Evolutionary conservation across 306 rosid species (phyloP), one percentile per base, ranked within the genome.

Genomic region (Rosa lucieae): DNA sequence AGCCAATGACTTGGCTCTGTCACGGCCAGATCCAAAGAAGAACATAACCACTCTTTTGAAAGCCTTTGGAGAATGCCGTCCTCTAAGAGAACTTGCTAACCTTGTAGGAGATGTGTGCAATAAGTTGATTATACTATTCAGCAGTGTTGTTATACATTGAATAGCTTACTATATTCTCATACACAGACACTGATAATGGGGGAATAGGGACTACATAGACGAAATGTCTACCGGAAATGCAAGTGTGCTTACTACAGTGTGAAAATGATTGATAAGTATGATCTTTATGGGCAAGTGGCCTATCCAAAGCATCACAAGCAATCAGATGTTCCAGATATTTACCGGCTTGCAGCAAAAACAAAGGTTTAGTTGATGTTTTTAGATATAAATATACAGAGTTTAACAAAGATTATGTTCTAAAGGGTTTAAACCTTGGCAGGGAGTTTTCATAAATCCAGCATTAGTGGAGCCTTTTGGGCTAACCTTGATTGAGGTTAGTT

Each of bases 401-500:
- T 21, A 13, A 58, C 68, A 11, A 12, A 53, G 35, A 39, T 58
- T 72, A 14, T 56, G 53, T 56, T 40, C 79, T 86, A 75, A 88
- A 40, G 79, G 76, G 72, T 53, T 1, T 78, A 43, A 61, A 77
- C 63, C 83, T 5, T 82, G 75, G 79, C 93, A 93, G 98, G 98
- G 98, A 74, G 97, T 93, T 80, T 93, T 93, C 88, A 92, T 93
- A 73, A 93, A 93, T 85, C 98, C 98, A 29, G 98, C 98, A 69
- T 79, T 93, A 55, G 98, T 93, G 75, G 97, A 93, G 75, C 98
- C 98, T 73, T 93, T 93, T 72, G 98, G 98, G 44, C 93, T 93
- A 72, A 93, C 98, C 32, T 88, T 93, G 83, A 93, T 93, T 77
- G 98, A 93, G 98, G 98, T 93, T 65, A 79, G 80, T 76, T 80